Percentiles rank a stretch among this genome's conserved stretches.
Evolutionary conservation across 129 eudicot genomes (phyloP).

Genomic region (Smallanthus sonchifolius): DNA sequence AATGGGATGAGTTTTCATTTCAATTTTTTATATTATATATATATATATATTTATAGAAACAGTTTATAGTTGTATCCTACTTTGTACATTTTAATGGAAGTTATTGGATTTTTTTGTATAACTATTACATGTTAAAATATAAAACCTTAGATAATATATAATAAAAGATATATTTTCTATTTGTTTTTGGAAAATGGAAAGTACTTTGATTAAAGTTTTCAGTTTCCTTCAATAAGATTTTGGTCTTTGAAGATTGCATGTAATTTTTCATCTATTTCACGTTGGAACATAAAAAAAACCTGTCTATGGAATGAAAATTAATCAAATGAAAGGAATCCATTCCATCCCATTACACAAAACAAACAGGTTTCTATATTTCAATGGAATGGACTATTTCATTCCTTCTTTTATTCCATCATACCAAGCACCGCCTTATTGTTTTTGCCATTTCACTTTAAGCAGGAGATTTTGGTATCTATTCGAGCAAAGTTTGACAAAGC

Average conservation of each 20-base stretch:
- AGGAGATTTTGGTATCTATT: constrained; percentile 84
- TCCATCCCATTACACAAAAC: neutral
- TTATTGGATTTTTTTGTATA: neutral
- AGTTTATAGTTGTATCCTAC: neutral
- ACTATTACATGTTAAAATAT: neutral
- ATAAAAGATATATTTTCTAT: neutral
- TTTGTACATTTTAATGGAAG: neutral
- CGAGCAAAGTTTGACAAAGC: constrained; percentile 89
- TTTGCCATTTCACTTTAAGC: constrained; percentile 19
- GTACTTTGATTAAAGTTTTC: neutral
- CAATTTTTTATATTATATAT: neutral
- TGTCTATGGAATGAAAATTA: neutral
- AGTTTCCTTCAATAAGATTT: neutral
- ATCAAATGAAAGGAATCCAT: neutral
- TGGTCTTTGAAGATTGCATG: neutral
- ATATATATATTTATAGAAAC: no score
- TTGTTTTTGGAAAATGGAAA: neutral
- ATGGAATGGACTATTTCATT: neutral
- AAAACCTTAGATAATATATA: neutral
- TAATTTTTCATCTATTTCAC: neutral
- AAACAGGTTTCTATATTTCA: neutral
- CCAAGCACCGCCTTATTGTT: constrained; percentile 1
- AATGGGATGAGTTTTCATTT: neutral
- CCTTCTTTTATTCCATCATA: neutral
- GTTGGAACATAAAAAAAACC: neutral